phyloP scores from a whole-genome alignment of 2,329 filamentous ascomycete genomes.

The Elsinoe arachidis region DNA sequence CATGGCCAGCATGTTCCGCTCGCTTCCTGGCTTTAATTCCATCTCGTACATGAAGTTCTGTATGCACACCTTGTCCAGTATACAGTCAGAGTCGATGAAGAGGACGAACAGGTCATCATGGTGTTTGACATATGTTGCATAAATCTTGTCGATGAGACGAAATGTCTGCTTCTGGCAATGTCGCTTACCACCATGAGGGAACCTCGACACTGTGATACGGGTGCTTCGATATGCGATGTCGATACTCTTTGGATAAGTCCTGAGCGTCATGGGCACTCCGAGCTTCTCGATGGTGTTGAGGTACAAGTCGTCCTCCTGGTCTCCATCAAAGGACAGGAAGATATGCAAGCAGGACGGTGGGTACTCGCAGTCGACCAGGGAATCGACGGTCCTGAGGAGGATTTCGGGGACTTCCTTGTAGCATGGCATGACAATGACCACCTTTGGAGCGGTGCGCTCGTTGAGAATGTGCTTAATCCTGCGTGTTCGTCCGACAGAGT shows the following conservation, averaged over 20 bases:
- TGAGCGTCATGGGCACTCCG: conserved; percentile 67
- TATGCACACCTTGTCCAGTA: conserved; percentile 80
- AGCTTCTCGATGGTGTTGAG: conserved; percentile 77
- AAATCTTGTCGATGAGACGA: conserved; percentile 86
- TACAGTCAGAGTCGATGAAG: conserved; percentile 96
- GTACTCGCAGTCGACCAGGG: conserved; percentile 88
- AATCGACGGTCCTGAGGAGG: conserved; percentile 77
- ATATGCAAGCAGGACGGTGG: conserved; percentile 86
- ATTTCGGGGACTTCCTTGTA: conserved; percentile 86
- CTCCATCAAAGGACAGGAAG: conserved; percentile 91
- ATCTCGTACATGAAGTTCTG: conserved; percentile 99
- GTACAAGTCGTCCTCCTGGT: conserved; percentile 80
- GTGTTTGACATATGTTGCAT: conserved; percentile 72
- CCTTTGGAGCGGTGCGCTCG: conserved; percentile 79
- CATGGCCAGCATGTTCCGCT: conserved; percentile 91
- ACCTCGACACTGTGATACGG: conserved; percentile 82
- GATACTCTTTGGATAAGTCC: conserved; percentile 79
- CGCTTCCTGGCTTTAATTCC: conserved; percentile 90
- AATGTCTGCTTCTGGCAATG: conserved; percentile 91
- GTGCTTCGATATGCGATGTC: conserved; percentile 77
- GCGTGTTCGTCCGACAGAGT: conserved; percentile 72
- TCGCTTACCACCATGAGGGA: conserved; percentile 86
- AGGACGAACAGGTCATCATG: conserved; percentile 92
- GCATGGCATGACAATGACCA: conserved; percentile 93
- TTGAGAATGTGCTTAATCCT: conserved; percentile 78